These are phyloP conservation scores for Porphyra umbilicalis DNA, from an alignment of 31 red algal species.

Conservation along the genomic window DNA sequence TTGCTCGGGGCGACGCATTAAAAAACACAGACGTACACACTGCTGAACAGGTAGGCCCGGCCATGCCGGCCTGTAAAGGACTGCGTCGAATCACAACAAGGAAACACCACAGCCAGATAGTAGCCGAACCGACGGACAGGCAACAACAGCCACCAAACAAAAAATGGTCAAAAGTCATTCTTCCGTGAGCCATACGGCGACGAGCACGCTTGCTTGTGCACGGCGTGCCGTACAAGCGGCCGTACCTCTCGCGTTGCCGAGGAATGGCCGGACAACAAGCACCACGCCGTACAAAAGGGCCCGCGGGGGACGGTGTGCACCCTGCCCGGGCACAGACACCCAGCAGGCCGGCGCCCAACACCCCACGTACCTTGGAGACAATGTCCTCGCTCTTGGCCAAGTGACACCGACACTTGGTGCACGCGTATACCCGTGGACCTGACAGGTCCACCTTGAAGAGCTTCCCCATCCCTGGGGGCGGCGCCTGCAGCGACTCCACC, in stretches of 20 bases:
- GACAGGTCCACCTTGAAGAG: conserved; percentile 67
- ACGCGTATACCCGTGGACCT: conserved; percentile 62
- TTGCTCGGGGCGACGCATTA: not conserved
- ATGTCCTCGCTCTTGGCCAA: conserved; percentile 77
- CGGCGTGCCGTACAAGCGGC: no score
- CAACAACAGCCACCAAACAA: not conserved
- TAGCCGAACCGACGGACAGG: no score
- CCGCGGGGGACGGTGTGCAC: no score
- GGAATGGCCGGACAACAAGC: no score
- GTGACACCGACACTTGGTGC: conserved; percentile 53
- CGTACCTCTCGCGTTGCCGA: no score
- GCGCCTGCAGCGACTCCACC: not conserved
- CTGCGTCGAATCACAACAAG: not conserved
- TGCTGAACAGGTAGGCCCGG: conserved; percentile 77
- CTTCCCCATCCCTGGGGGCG: conserved; percentile 41
- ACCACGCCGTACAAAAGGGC: no score
- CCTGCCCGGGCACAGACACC: no score
- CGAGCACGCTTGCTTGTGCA: no score
- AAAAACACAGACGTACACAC: conserved; percentile 45
- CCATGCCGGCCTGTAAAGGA: conserved; percentile 83
- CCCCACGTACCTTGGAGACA: conserved; percentile 53
- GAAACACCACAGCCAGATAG: no score
- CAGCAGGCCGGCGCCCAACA: no score
- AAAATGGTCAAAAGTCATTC: no score
- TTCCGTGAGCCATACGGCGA: no score